Evolutionary conservation across 352 stramenopile species (phyloP), one percentile per base, ranked within the genome.

Genomic region (Phytophthora agathidicida): DNA sequence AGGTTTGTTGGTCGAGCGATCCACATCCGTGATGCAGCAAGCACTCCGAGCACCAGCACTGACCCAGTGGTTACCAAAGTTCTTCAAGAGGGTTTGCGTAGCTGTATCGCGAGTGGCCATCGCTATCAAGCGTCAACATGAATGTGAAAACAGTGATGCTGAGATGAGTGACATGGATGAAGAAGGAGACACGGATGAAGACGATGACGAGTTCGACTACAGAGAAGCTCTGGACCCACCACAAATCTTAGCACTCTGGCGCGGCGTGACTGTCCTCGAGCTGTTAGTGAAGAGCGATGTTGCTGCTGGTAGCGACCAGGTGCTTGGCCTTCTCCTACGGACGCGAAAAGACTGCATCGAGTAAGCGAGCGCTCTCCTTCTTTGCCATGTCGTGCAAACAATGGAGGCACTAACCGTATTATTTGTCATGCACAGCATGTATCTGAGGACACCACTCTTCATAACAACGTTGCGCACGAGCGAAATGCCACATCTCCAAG

Each of bases 1-100:
- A 32, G 60, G 58, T 5, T 33, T 58, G 2, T 67, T 75, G 39
- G 28, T 66, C 24, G 42, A 72, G 24, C 52, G 58, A 3, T 41
- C 73, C 20, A 53, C 66, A 2, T 57, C 60, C 7, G 36, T 83
- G 7, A 61, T 64, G 26, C 43, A 58, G 17, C 43, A 71, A 38
- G 36, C 74, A 9, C 36, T 72, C 33, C 35, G 38, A 36, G 52
- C 56, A 10, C 42, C 42, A 20, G 42, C 51, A 7, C 68, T 80
- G 26, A 2, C 19, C 1, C 10, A 35, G 10, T 85, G 72, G 72
- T 31, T 80, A 13, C 52, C 65, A 0, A 74, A 78, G 31, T 68
- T 88, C 36, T 63, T 83, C 52, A 83, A 84, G 31, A 60, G 73
- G 7, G 47, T 88, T 26, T 77, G 62, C 13, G 61, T 82, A 20